phyloP scores from a whole-genome alignment of 23 red algal species.

The Gracilaria domingensis region DNA sequence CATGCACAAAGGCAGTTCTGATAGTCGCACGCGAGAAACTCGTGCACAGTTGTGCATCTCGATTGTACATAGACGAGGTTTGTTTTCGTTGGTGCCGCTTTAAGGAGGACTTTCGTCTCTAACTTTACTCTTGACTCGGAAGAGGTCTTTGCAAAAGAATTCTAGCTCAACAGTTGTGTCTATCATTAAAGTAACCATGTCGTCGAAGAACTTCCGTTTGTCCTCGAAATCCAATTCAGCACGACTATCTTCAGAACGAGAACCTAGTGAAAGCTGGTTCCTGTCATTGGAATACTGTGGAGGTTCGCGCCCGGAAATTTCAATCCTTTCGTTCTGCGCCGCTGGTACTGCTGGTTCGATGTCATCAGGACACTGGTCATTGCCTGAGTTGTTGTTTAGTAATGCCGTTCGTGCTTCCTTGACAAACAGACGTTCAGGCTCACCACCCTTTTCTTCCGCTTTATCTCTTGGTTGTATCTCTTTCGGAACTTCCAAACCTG shows the following conservation, averaged over 20 bases:
- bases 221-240: not conserved
- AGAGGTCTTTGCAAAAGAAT: constrained; percentile 13
- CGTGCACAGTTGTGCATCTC: not conserved
- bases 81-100: not conserved
- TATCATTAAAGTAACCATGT: constrained; percentile 33
- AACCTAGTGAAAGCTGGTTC: not conserved
- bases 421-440: not conserved
- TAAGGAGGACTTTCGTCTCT: not conserved
- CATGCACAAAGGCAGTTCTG: not conserved
- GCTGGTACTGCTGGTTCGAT: not conserved
- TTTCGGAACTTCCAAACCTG: not conserved
- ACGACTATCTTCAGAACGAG: no score
- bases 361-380: not conserved
- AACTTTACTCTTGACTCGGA: constrained; percentile 3
- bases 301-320: not conserved
- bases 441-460: not conserved
- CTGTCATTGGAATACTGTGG: not conserved
- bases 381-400: not conserved
- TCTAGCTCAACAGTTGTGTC: constrained; percentile 39
- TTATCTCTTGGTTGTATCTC: not conserved
- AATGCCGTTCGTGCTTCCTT: not conserved
- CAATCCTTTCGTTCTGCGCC: not conserved
- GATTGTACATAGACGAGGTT: constrained; percentile 18
- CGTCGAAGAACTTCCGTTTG: constrained; percentile 14
- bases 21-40: not conserved